Conservation (phyloP, 371 early-diverging fungal species). For the Syncephalis plumigaleata region DNA sequence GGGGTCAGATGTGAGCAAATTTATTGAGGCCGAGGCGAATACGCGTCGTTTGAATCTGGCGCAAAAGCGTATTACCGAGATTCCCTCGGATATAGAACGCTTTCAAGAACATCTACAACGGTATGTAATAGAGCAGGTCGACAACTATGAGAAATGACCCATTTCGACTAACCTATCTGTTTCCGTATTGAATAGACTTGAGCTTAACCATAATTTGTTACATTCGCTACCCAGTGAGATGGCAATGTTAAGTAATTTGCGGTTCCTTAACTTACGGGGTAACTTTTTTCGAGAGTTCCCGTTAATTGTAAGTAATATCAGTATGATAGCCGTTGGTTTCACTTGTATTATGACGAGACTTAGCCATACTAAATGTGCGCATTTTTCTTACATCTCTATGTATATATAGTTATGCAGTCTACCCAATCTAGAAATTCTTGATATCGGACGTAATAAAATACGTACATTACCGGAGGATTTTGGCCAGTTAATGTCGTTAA, state of each 20-base stretch:
- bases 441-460: conserved; percentile 18
- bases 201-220: conserved; percentile 15
- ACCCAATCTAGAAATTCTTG: conserved; percentile 12
- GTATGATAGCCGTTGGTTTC: neutral
- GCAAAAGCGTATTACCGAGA: neutral
- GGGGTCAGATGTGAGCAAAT: neutral
- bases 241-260: conserved; percentile 5
- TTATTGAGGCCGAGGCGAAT: neutral
- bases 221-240: conserved; percentile 11
- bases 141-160: too few species aligned
- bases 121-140: too few species aligned
- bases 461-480: conserved; percentile 11
- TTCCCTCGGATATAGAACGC: neutral
- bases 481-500: conserved; percentile 14
- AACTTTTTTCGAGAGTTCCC: conserved; percentile 17
- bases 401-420: conserved; percentile 9
- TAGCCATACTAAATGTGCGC: too few species aligned
- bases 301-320: conserved; percentile 4
- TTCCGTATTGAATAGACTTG: conserved; percentile 10
- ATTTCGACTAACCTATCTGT: too few species aligned
- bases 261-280: conserved; percentile 17
- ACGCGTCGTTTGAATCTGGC: neutral
- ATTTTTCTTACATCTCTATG: too few species aligned
- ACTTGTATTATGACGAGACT: neutral
- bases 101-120: neutral